Percentiles rank a stretch among this genome's conserved stretches.
These are phyloP conservation scores for Colletotrichum agaves DNA, from an alignment of 2,329 filamentous ascomycete species.

Conservation along the genomic window DNA sequence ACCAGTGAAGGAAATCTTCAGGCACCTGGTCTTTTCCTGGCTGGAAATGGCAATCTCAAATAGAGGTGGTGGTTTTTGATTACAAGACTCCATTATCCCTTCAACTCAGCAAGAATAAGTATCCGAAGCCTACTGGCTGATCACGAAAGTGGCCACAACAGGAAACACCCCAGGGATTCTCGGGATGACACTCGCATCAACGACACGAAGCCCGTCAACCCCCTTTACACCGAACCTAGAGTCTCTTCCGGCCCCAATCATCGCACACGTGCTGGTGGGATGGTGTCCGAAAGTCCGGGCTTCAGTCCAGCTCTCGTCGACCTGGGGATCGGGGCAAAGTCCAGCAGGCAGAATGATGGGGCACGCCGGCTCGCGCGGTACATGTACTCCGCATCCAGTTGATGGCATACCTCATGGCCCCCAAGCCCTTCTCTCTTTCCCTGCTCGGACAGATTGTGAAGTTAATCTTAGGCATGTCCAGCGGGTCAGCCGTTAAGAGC, in stretches of 20 bases:
- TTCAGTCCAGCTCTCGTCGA: not conserved
- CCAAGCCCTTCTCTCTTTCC: conserved; percentile 53
- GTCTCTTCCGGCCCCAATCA: conserved; percentile 67
- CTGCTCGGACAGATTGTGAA: conserved; percentile 67
- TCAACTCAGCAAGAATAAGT: not conserved
- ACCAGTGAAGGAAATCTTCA: too few species aligned
- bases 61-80: too few species aligned
- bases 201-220: conserved; percentile 66
- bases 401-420: conserved; percentile 38
- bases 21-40: not conserved
- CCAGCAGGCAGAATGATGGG: too few species aligned
- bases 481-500: conserved; percentile 68
- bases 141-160: conserved; percentile 65
- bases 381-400: not conserved
- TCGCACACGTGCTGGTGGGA: conserved; percentile 64
- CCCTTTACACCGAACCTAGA: conserved; percentile 67
- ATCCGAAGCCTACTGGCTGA: conserved; percentile 65
- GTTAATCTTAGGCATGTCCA: conserved; percentile 69
- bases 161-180: conserved; percentile 60
- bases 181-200: conserved; percentile 69
- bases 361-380: too few species aligned
- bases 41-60: too few species aligned
- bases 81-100: not conserved
- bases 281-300: conserved; percentile 67
- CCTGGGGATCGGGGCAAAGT: too few species aligned